Percentiles rank a stretch among this genome's conserved stretches.
Evolutionary conservation across 1,284 basidiomycete genomes (phyloP).

Genomic region (Trametes sp.): DNA sequence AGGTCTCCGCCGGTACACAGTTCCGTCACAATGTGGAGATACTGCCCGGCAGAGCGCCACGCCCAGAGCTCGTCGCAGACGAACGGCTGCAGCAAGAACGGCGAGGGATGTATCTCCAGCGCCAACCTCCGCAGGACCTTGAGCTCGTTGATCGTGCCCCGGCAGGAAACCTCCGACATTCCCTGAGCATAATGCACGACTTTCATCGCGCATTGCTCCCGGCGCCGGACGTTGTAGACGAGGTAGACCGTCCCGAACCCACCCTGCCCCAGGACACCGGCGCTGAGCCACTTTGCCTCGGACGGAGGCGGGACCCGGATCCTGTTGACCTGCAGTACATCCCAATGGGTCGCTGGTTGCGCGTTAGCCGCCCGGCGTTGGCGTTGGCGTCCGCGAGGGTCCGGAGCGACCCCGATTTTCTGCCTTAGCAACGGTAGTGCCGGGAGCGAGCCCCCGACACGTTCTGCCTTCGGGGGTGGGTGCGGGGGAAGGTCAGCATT

Average conservation of each 20-base stretch:
- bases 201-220: conserved; percentile 35
- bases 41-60: conserved; percentile 33
- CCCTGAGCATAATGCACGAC: conserved; percentile 28
- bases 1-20: conserved; percentile 37
- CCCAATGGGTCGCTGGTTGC: neutral
- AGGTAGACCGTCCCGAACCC: conserved; percentile 36
- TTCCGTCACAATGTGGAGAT: conserved; percentile 36
- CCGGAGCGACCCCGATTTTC: conserved; percentile 12
- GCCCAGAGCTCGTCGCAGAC: conserved; percentile 27
- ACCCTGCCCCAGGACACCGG: conserved; percentile 34
- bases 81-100: conserved; percentile 36
- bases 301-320: conserved; percentile 2
- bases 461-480: neutral
- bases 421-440: neutral
- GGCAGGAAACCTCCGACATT: conserved; percentile 23
- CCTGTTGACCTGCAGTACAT: conserved; percentile 17
- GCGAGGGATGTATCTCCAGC: neutral
- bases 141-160: conserved; percentile 37
- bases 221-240: conserved; percentile 23
- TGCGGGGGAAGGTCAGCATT: neutral
- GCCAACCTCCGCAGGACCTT: conserved; percentile 29
- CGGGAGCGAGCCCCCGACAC: conserved; percentile 1
- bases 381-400: neutral
- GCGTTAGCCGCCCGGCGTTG: neutral
- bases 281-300: conserved; percentile 25